These are phyloP conservation scores for Aotearoamyces nothofagi DNA, from an alignment of 2,329 filamentous ascomycete genomes.

Conservation along the genomic window DNA sequence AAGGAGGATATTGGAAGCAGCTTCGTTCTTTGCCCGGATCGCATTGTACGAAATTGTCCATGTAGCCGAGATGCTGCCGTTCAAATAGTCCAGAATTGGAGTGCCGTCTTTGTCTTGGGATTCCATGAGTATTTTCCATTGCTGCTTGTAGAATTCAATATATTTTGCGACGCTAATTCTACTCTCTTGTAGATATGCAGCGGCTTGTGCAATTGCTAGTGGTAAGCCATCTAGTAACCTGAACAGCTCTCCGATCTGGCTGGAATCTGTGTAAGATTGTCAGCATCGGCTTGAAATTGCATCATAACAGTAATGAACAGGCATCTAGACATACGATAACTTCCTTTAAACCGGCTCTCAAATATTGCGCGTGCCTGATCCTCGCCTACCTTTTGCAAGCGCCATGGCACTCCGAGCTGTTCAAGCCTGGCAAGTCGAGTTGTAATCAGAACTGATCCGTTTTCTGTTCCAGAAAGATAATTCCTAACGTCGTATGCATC, in stretches of 20 bases:
- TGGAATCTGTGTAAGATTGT: conserved; percentile 1
- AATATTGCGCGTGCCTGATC: not conserved
- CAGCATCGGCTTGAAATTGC: not conserved
- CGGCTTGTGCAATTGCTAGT: conserved; percentile 5
- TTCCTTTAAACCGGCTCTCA: not conserved
- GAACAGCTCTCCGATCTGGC: conserved; percentile 1
- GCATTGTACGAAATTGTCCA: conserved; percentile 10
- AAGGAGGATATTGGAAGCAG: conserved; percentile 12
- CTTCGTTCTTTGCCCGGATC: conserved; percentile 7
- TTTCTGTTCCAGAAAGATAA: not conserved
- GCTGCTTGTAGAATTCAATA: conserved; percentile 14
- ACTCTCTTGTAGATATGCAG: conserved; percentile 3
- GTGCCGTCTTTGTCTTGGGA: conserved; percentile 4
- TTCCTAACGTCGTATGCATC: not conserved
- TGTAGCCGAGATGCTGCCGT: conserved; percentile 9
- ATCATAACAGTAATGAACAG: not conserved
- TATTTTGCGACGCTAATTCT: conserved; percentile 9
- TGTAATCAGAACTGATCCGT: conserved; percentile 1
- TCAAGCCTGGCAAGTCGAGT: not conserved
- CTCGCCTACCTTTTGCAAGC: not conserved
- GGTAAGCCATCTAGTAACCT: conserved; percentile 3
- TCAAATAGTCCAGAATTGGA: conserved; percentile 12
- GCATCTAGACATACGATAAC: not conserved
- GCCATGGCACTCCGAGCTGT: not conserved
- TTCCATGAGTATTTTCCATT: conserved; percentile 15